Base-by-base conservation (phyloP, 2,329 filamentous ascomycete genomes). In the Pestalotiopsis sp. region DNA sequence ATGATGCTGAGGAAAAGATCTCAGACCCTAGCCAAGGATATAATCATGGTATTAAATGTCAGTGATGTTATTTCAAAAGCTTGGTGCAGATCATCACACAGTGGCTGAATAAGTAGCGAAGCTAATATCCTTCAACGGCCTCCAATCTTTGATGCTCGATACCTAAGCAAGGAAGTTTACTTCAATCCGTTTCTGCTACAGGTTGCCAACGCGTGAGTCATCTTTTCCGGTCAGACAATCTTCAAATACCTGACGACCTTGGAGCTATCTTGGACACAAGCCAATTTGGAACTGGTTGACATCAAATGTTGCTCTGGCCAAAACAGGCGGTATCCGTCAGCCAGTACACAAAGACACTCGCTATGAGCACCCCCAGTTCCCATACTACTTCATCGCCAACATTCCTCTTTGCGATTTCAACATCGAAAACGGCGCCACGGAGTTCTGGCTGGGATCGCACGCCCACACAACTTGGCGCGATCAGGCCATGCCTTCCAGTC, bases 391-490 rank as follows among this genome's bases (percentile, higher is more conserved):
- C 52, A 80, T 82, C 68, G 79, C 80, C 71, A 82, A 82, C 69
- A 71, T 81, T 9, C 78, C 80, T 4, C 76, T 82, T n/a, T 77
- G 75, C 69, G 71, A 78, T 68, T 81, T 82, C 73, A 76, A 71
- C 58, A 64, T 69, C 2, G 74, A 69, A 25, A 82, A 78, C 66
- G 80, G 81, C 31, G 73, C 78, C 1, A 82, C 80, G 3, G 80
- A 82, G 71, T 82, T 82, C 72, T 82, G 79, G 80, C 78, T 82
- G 6, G 81, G 80, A 3, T 78, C 79, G n/a, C 79, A 81, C 70
- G 76, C 76, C 14, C 71, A 73, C 69, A 80, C 79, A 4, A 73
- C 72, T 2, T 70, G 72, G 27, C 64, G 61, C 13, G 78, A 82
- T 67, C 79, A 82, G 72, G 71, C 74, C 49, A 65, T 75, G 41